Evolutionary conservation across 2,329 filamentous ascomycete species (phyloP).

Genomic region (Mycocentrospora acerina): DNA sequence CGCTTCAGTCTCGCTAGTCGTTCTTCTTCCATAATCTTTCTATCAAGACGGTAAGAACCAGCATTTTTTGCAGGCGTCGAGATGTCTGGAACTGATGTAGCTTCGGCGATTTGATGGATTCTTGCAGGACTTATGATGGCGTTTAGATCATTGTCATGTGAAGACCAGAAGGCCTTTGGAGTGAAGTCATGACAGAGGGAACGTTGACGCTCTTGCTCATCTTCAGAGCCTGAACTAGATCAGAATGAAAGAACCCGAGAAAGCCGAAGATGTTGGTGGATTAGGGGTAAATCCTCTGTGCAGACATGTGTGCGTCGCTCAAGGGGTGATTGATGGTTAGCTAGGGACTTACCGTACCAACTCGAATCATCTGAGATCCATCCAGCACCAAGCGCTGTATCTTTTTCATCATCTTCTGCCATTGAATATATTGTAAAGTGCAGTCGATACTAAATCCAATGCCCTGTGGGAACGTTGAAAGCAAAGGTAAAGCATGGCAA

Average conservation of each 20-base stretch:
- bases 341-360: slow-evolving; percentile 49
- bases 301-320: background rate
- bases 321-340: too few species aligned
- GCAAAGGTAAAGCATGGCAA: background rate
- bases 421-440: slow-evolving; percentile 11
- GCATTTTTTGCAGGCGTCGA: slow-evolving; percentile 5
- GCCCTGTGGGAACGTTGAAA: slow-evolving; percentile 3
- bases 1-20: slow-evolving; percentile 13
- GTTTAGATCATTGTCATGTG: slow-evolving; percentile 28
- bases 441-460: slow-evolving; percentile 3
- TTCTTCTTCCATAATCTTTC: slow-evolving; percentile 17
- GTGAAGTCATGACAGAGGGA: slow-evolving; percentile 17
- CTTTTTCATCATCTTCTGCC: slow-evolving; percentile 16
- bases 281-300: too few species aligned
- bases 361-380: slow-evolving; percentile 48
- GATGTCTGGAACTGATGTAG: slow-evolving; percentile 2
- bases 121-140: slow-evolving; percentile 13
- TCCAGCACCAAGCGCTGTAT: slow-evolving; percentile 32
- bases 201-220: slow-evolving; percentile 25
- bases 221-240: slow-evolving; percentile 26
- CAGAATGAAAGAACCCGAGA: background rate
- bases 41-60: slow-evolving; percentile 5
- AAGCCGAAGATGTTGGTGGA: too few species aligned
- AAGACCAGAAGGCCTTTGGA: slow-evolving; percentile 18
- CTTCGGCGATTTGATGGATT: slow-evolving; percentile 1